These are phyloP conservation scores for Funneliformis mosseae DNA, from an alignment of 192 early-diverging fungal genomes.

Conservation along the genomic window DNA sequence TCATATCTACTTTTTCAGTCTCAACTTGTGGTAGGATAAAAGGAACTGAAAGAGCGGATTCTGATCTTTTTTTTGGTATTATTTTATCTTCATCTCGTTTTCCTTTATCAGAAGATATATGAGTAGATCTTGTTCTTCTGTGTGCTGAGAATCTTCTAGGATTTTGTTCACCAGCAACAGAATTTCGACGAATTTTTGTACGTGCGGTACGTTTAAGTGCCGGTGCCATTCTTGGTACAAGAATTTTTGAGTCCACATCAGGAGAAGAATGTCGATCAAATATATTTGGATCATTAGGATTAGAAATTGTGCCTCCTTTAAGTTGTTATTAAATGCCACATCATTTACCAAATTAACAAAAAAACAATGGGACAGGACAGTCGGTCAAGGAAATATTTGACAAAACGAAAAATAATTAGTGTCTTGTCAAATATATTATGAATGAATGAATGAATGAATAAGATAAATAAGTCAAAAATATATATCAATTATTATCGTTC, in stretches of 20 bases:
- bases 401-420: not conserved
- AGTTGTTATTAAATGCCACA: not conserved
- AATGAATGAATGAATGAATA: too few species aligned
- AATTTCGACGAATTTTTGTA: conserved; percentile 58
- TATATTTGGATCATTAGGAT: conserved; percentile 18
- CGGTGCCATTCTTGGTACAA: conserved; percentile 43
- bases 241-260: conserved; percentile 42
- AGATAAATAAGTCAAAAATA: too few species aligned
- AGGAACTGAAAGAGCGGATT: not conserved
- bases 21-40: too few species aligned
- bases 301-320: not conserved
- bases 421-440: not conserved
- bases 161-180: conserved; percentile 35
- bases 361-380: not conserved
- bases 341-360: not conserved
- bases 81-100: not conserved
- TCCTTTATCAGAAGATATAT: not conserved
- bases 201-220: conserved; percentile 50
- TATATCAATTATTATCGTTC: too few species aligned
- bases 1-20: not conserved
- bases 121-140: conserved; percentile 34
- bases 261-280: conserved; percentile 50
- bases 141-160: conserved; percentile 8
- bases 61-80: not conserved
- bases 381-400: not conserved